Base-by-base conservation (phyloP, 768 basidiomycete genomes). In the Multifurca ochricompacta region DNA sequence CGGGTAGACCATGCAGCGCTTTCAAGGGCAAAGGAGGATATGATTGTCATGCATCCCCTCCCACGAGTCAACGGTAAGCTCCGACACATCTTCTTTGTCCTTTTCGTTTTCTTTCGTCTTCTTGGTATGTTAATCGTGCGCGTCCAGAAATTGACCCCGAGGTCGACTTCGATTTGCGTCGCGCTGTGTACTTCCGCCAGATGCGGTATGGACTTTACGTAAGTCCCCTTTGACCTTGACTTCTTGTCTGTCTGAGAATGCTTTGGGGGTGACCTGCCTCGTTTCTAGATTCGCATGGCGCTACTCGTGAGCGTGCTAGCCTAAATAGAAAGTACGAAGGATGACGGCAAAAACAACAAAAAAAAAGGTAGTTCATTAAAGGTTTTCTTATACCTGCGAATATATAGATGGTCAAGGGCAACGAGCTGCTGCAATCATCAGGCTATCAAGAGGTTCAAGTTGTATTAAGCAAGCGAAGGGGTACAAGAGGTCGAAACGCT, bases 11-110 rank as follows among this genome's bases (percentile, higher is more conserved):
- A 98, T 65, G 89, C 94, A 10, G 82, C 98, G 30, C 76, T 99
- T 25, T 83, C 92, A 5, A 77, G 88, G 39, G 95, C 96, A 9
- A 98, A 98, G 73, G 87, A 91, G 59, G 89, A 93, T 49, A 91
- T 96, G 83, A 97, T 98, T 54, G 92, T 98, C 60, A 95, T 99
- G 93, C 96, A 99, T 69, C 96, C 96, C n/a, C 75, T 99, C 19
- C 96, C 96, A 13, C 73, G 96, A 64, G 83, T 95, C 47, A 91
- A 90, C 56, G 90, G 90, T 84, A 60, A 59, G 80, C 66, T n/a
- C n/a, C n/a, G n/a, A 2, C 4, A 0, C 11, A n/a, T 54, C 31
- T 44, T 13, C 18, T 21, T n/a, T 19, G 6, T 31, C 51, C 18
- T 23, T 23, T 51, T n/a, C 44, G 14, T n/a, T 9, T 7, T 31